A percentile compares a stretch with the other conserved stretches of the same genome.
phyloP scores from a whole-genome alignment of 768 basidiomycete species.

The Auriscalpium orientale region DNA sequence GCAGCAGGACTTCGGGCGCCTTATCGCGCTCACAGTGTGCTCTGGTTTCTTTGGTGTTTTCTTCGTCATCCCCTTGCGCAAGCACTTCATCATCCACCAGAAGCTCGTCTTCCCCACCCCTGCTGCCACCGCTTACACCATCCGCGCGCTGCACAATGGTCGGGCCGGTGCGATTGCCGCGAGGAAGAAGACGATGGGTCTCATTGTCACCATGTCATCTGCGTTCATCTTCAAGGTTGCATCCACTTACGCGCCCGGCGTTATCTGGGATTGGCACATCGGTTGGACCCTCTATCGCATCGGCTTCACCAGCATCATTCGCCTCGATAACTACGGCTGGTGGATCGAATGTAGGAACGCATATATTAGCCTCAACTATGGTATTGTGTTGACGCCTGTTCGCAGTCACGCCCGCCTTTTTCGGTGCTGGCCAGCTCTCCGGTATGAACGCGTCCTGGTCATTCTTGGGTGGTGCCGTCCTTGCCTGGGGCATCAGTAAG shows the following conservation, averaged over 20 bases:
- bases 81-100: conserved; percentile 55
- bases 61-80: conserved; percentile 57
- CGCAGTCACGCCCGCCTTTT: conserved; percentile 33
- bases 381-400: neutral
- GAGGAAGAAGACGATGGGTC: conserved; percentile 46
- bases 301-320: conserved; percentile 54
- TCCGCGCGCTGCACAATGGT: conserved; percentile 51
- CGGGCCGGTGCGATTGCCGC: conserved; percentile 42
- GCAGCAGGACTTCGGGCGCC: conserved; percentile 42
- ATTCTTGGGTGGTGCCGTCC: conserved; percentile 45
- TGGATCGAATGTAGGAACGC: conserved; percentile 38
- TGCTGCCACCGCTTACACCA: conserved; percentile 59
- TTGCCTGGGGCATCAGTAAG: conserved; percentile 50
- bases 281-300: conserved; percentile 53
- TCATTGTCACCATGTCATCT: conserved; percentile 38
- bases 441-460: conserved; percentile 51
- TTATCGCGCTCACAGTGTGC: conserved; percentile 47
- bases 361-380: neutral
- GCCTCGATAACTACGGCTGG: conserved; percentile 54
- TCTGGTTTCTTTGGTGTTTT: conserved; percentile 57
- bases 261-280: conserved; percentile 46
- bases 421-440: conserved; percentile 51
- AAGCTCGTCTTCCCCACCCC: conserved; percentile 59
- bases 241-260: conserved; percentile 51
- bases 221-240: conserved; percentile 47